phyloP scores from a whole-genome alignment of 805 yeast species.

The Maudiozyma turicensis region DNA sequence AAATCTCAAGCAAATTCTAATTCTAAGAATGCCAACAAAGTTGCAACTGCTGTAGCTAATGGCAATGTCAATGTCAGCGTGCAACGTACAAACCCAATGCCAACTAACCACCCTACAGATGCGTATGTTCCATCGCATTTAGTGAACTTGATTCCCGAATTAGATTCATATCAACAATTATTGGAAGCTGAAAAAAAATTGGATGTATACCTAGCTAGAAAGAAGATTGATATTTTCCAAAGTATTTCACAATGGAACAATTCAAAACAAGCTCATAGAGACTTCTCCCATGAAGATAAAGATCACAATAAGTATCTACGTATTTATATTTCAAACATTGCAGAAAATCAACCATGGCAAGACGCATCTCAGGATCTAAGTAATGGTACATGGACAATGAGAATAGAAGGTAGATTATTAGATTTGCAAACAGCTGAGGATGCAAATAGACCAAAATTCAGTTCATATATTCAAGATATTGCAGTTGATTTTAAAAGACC shows the following conservation, averaged over 20 bases:
- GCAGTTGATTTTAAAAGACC: constrained; percentile 56
- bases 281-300: constrained; percentile 30
- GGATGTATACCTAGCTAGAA: constrained; percentile 74
- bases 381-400: constrained; percentile 64
- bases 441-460: constrained; percentile 50
- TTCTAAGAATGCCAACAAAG: not conserved
- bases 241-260: constrained; percentile 39
- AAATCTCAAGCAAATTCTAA: not conserved
- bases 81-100: constrained; percentile 22
- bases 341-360: constrained; percentile 90
- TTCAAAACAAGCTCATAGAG: constrained; percentile 26
- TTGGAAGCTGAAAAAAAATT: constrained; percentile 73
- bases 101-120: constrained; percentile 41
- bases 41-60: not conserved
- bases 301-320: constrained; percentile 50
- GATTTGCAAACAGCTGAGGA: constrained; percentile 41
- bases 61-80: not conserved
- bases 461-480: constrained; percentile 72
- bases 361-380: constrained; percentile 3
- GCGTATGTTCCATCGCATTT: constrained; percentile 39
- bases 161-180: constrained; percentile 59
- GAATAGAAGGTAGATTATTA: constrained; percentile 78
- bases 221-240: constrained; percentile 79
- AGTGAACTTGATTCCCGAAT: constrained; percentile 49
- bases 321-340: constrained; percentile 70